These are phyloP conservation scores for Pyricularia pennisetigena DNA, from an alignment of 2,329 filamentous ascomycete species.

Conservation along the genomic window DNA sequence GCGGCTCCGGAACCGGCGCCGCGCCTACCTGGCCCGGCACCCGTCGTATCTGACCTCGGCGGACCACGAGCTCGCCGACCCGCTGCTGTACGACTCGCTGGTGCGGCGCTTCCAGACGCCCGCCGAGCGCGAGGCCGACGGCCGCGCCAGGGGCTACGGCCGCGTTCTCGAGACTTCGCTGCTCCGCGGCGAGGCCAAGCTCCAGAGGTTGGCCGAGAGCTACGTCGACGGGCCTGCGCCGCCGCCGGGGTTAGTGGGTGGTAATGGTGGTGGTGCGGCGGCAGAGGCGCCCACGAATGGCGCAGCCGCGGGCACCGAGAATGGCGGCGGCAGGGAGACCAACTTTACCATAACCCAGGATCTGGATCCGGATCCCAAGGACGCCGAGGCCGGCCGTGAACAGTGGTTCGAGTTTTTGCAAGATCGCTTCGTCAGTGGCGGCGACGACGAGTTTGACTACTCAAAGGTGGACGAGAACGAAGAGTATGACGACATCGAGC, in stretches of 20 bases:
- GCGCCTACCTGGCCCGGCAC: conserved; percentile 64
- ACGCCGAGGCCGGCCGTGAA: conserved; percentile 51
- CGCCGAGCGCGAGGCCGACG: conserved; percentile 64
- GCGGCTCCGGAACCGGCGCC: conserved; percentile 63
- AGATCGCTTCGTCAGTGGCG: conserved; percentile 63
- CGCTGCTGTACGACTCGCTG: conserved; percentile 71
- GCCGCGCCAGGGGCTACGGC: conserved; percentile 65
- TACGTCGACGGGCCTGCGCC: background rate
- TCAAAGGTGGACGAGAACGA: conserved; percentile 58
- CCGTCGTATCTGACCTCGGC: conserved; percentile 46
- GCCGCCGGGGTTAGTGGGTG: background rate
- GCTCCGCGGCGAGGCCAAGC: conserved; percentile 64
- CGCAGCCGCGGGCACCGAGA: background rate
- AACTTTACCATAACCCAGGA: conserved; percentile 32
- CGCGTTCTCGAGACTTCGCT: conserved; percentile 71
- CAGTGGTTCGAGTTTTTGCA: conserved; percentile 66
- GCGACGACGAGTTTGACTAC: conserved; percentile 75
- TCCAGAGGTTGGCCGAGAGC: conserved; percentile 40
- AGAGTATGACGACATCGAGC: conserved; percentile 55
- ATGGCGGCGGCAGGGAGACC: background rate
- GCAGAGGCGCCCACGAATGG: conserved; percentile 3
- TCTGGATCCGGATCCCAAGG: conserved; percentile 39
- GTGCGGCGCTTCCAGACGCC: conserved; percentile 68
- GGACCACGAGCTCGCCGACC: conserved; percentile 35
- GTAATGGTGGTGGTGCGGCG: too few species aligned